Evolutionary conservation across 768 basidiomycete species (phyloP).

Genomic region (Mycena vulgaris): DNA sequence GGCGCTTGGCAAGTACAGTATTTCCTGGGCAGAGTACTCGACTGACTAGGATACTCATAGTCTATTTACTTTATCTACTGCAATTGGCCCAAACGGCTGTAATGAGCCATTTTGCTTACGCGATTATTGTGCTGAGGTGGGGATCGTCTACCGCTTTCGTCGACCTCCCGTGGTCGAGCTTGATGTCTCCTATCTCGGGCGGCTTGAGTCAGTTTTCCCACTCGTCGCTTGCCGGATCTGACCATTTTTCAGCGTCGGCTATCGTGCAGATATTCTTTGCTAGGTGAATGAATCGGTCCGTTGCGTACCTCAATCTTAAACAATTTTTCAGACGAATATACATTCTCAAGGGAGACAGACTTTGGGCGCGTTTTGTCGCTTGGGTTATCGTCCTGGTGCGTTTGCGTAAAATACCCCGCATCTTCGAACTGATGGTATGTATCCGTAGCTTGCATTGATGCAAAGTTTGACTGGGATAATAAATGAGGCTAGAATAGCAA

Average conservation of each 20-base stretch:
- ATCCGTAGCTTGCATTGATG: not conserved
- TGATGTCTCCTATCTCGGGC: not conserved
- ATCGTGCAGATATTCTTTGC: slow-evolving; percentile 4
- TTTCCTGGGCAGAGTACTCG: not conserved
- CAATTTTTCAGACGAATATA: not conserved
- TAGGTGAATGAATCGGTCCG: not conserved
- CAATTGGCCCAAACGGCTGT: slow-evolving; percentile 3
- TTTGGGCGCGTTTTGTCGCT: not conserved
- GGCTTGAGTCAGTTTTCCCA: not conserved
- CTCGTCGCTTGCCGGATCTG: not conserved
- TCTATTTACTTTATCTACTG: not conserved
- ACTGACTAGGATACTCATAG: not conserved
- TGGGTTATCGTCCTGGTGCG: not conserved
- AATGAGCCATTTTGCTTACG: not conserved
- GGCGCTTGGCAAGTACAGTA: not conserved
- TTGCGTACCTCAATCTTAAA: not conserved
- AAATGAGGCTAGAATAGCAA: not conserved
- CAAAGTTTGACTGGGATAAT: no score
- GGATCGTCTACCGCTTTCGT: not conserved
- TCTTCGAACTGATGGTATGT: not conserved
- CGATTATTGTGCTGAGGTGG: not conserved
- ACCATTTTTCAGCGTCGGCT: not conserved
- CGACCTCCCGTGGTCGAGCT: slow-evolving; percentile 7
- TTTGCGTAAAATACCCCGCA: not conserved
- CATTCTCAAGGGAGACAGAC: not conserved